Evolutionary conservation across 2,329 filamentous ascomycete species (phyloP).

Genomic region (Aspergillus arachidicola): DNA sequence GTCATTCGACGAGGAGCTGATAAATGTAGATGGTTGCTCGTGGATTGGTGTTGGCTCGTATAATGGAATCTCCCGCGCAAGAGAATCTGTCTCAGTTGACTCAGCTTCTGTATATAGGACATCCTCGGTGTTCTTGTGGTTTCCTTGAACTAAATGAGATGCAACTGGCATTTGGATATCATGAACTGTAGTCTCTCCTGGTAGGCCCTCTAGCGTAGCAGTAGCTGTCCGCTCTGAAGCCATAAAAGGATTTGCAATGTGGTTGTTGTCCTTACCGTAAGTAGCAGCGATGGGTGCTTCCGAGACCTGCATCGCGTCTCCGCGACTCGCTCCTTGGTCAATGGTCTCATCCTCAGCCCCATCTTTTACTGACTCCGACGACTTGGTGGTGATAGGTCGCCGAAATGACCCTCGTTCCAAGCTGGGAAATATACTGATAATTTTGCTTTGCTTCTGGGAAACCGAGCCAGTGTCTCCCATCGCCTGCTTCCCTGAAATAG

Average conservation of each 20-base stretch:
- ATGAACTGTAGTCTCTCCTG: slow-evolving; percentile 6
- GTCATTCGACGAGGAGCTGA: slow-evolving; percentile 42
- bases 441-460: slow-evolving; percentile 28
- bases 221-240: slow-evolving; percentile 14
- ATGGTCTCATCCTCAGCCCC: slow-evolving; percentile 44
- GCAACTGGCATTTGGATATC: slow-evolving; percentile 16
- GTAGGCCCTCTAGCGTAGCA: slow-evolving; percentile 7
- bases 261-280: slow-evolving; percentile 47
- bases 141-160: slow-evolving; percentile 10
- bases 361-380: slow-evolving; percentile 36
- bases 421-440: slow-evolving; percentile 39
- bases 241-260: slow-evolving; percentile 34
- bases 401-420: slow-evolving; percentile 38
- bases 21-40: slow-evolving; percentile 50
- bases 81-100: slow-evolving; percentile 13
- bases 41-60: slow-evolving; percentile 27
- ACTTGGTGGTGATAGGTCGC: slow-evolving; percentile 25
- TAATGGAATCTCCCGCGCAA: slow-evolving; percentile 18
- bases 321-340: slow-evolving; percentile 40
- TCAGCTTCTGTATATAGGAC: slow-evolving; percentile 6
- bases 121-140: slow-evolving; percentile 8
- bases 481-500: slow-evolving; percentile 13
- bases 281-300: slow-evolving; percentile 45
- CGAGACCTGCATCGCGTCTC: slow-evolving; percentile 48
- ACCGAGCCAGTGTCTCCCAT: slow-evolving; percentile 16